A percentile compares a stretch with the other conserved stretches of the same genome.
These are phyloP conservation scores for Pythium sukuiense DNA, from an alignment of 352 stramenopile genomes.

Conservation along the genomic window DNA sequence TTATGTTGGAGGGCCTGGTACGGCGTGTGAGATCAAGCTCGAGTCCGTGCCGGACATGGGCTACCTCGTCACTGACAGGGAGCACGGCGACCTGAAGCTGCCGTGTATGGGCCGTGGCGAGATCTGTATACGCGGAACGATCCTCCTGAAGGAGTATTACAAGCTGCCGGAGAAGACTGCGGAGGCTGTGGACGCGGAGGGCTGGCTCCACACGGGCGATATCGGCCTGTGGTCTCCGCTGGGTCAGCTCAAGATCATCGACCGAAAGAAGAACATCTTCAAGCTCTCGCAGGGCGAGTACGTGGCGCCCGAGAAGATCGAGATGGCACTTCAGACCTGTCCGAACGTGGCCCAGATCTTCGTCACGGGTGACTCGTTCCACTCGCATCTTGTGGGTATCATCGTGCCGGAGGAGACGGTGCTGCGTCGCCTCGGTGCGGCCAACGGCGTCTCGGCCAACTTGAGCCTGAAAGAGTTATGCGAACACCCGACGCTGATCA, in stretches of 20 bases:
- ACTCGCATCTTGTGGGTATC: constrained; percentile 94
- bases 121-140: constrained; percentile 73
- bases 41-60: constrained; percentile 97
- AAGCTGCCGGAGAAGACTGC: constrained; percentile 92
- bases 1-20: constrained; percentile 91
- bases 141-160: constrained; percentile 94
- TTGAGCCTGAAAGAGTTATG: constrained; percentile 46
- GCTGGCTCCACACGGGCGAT: constrained; percentile 97
- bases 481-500: constrained; percentile 46
- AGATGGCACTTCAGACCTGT: constrained; percentile 91
- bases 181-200: constrained; percentile 89
- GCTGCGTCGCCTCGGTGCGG: constrained; percentile 37
- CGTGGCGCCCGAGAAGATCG: constrained; percentile 96
- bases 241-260: constrained; percentile 90
- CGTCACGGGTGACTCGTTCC: constrained; percentile 95
- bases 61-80: constrained; percentile 86
- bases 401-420: constrained; percentile 81
- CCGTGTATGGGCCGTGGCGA: constrained; percentile 58
- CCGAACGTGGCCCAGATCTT: constrained; percentile 94
- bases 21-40: constrained; percentile 91
- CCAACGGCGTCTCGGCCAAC: constrained; percentile 33
- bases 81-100: constrained; percentile 41
- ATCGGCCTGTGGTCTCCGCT: constrained; percentile 94
- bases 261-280: constrained; percentile 95
- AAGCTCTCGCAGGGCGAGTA: constrained; percentile 96